A percentile compares a stretch with the other conserved stretches of the same genome.
These are phyloP conservation scores for Diaporthe sp. DNA, from an alignment of 2,329 filamentous ascomycete species.

Conservation along the genomic window DNA sequence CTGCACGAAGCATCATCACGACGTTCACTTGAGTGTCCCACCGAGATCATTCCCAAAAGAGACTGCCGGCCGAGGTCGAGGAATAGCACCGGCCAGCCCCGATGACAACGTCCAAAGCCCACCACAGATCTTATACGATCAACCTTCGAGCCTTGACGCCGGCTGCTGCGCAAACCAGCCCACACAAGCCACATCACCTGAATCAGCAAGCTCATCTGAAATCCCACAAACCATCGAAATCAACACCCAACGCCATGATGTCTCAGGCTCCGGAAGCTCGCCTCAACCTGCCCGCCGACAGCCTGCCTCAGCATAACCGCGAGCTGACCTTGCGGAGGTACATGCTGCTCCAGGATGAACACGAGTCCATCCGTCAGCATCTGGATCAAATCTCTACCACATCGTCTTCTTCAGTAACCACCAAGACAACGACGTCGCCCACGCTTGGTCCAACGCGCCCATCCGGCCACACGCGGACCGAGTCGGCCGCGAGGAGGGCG, in stretches of 20 bases:
- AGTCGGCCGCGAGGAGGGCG: conserved; percentile 41
- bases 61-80: conserved; percentile 20
- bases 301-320: conserved; percentile 53
- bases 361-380: conserved; percentile 65
- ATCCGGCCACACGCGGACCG: conserved; percentile 36
- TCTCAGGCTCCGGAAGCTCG: conserved; percentile 18
- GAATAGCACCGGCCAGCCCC: conserved; percentile 29
- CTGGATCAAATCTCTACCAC: conserved; percentile 64
- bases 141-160: conserved; percentile 37
- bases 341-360: conserved; percentile 66
- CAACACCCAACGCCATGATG: conserved; percentile 41
- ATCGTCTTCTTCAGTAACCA: conserved; percentile 61
- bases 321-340: conserved; percentile 68
- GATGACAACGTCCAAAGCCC: conserved; percentile 40
- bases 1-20: not conserved
- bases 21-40: not conserved
- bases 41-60: not conserved
- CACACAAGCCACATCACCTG: not conserved
- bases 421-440: conserved; percentile 60
- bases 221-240: conserved; percentile 40
- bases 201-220: conserved; percentile 23
- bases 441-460: conserved; percentile 35
- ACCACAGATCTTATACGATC: conserved; percentile 42
- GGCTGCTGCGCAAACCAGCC: not conserved
- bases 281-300: conserved; percentile 34